Base-by-base conservation (phyloP, 352 stramenopile genomes). In the Globisporangium orthogonon region DNA sequence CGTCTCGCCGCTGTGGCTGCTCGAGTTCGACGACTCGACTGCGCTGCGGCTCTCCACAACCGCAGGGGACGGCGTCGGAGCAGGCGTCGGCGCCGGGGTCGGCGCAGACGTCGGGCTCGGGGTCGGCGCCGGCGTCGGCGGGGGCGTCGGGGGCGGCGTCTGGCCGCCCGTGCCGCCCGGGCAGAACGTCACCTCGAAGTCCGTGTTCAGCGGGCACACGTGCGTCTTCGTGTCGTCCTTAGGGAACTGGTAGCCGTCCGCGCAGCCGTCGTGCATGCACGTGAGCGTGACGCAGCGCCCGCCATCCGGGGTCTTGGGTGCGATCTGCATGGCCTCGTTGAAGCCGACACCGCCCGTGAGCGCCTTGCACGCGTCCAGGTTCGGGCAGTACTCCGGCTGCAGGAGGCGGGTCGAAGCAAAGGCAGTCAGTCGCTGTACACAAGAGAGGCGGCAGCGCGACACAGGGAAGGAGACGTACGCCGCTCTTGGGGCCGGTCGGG, bases 161-260 rank as follows among this genome's bases (percentile, higher is more conserved):
- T 56, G 28, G n/a, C 69, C 74, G 7, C 70, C 68, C 15, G 56
- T 61, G 11, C 72, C 70, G 46, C 74, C 72, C 17, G 76, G 72
- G 39, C 78, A 89, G 65, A 87, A 89, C n/a, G 70, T 78, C 44
- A 89, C 41, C 41, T 78, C 66, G 31, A 83, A 86, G 65, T 86
- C 66, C 41, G 74, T 80, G 23, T 70, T 58, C 50, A 68, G 66
- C 2, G 58, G 18, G 49, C 79, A 90, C 10, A 57, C 51, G 57
- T 86, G 76, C 31, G 79, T 89, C 71, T 89, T 89, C 51, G 54
- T 73, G 66, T 87, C 74, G 50, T 90, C 77, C 54, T 73, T 74
- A 4, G 80, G 80, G 65, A 71, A 86, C 56, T 85, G 71, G 69
- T 90, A 88, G 37, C 70, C 80, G 48, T 90, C 80, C 33, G 48